Conservation (phyloP, 2,329 filamentous ascomycete genomes). For the Plectosphaerella cucumerina region DNA sequence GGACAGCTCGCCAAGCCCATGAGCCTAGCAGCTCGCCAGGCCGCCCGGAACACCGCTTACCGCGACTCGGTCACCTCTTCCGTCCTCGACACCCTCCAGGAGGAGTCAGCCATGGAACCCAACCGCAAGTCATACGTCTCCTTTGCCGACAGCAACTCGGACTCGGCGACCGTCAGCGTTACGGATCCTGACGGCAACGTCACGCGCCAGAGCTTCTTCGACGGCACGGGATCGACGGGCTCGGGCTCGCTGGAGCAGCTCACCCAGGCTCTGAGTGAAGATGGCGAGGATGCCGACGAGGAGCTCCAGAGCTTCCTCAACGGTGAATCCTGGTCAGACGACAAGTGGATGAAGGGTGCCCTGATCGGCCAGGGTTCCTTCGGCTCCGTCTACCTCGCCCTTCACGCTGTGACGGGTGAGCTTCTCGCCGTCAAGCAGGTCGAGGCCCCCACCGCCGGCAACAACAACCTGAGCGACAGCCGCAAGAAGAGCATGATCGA, state of each 20-base stretch:
- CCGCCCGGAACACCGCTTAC: constrained; percentile 53
- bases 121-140: constrained; percentile 97
- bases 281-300: constrained; percentile 88
- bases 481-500: constrained; percentile 98
- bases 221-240: constrained; percentile 65
- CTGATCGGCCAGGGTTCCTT: constrained; percentile 97
- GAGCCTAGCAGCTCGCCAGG: constrained; percentile 32
- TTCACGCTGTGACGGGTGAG: constrained; percentile 94
- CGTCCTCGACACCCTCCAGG: constrained; percentile 82
- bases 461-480: constrained; percentile 76
- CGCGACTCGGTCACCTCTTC: constrained; percentile 88
- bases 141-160: constrained; percentile 70
- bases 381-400: constrained; percentile 88
- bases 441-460: constrained; percentile 75
- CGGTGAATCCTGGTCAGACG: constrained; percentile 90
- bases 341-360: constrained; percentile 99
- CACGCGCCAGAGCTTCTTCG: constrained; percentile 75
- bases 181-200: constrained; percentile 74
- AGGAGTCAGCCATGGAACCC: constrained; percentile 82
- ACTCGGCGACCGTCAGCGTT: constrained; percentile 58
- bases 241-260: constrained; percentile 78
- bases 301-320: constrained; percentile 86
- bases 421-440: constrained; percentile 98
- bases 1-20: constrained; percentile 46
- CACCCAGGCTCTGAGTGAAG: constrained; percentile 79